Percentiles rank a stretch among this genome's conserved stretches.
These are phyloP conservation scores for Hypoxylon lienhwacheense DNA, from an alignment of 495 filamentous ascomycete species.

Conservation along the genomic window DNA sequence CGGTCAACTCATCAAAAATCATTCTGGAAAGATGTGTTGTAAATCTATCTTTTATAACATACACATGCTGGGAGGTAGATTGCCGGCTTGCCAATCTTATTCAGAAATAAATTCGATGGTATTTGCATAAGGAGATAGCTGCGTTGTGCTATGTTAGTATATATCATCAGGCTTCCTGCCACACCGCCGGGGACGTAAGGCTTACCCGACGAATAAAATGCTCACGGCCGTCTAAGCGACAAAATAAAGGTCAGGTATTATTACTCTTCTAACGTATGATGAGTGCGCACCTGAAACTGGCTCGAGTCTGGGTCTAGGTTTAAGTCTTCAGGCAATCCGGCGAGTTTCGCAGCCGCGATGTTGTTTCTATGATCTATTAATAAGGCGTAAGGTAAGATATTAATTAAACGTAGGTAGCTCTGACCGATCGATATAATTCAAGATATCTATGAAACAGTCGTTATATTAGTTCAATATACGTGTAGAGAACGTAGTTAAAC, in stretches of 20 bases:
- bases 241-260: conserved; percentile 17
- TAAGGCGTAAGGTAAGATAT: background rate
- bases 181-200: conserved; percentile 9
- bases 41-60: conserved; percentile 16
- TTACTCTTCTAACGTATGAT: conserved; percentile 35
- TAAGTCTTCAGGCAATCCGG: conserved; percentile 52
- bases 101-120: conserved; percentile 63
- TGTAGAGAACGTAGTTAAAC: background rate
- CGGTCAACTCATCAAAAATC: conserved; percentile 42
- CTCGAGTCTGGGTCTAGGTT: conserved; percentile 41
- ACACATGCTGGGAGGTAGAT: conserved; percentile 64
- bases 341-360: conserved; percentile 56
- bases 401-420: conserved; percentile 45
- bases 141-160: background rate
- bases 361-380: conserved; percentile 46
- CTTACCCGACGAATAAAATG: conserved; percentile 74
- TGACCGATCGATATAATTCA: conserved; percentile 77
- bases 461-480: conserved; percentile 15
- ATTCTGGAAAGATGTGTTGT: conserved; percentile 11
- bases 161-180: background rate
- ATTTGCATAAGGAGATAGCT: conserved; percentile 62
- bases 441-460: conserved; percentile 60
- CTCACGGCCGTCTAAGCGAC: conserved; percentile 57
- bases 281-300: conserved; percentile 51
- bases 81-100: conserved; percentile 60